phyloP scores from a whole-genome alignment of 2,329 filamentous ascomycete species.

The Bipolaris sorokiniana region DNA sequence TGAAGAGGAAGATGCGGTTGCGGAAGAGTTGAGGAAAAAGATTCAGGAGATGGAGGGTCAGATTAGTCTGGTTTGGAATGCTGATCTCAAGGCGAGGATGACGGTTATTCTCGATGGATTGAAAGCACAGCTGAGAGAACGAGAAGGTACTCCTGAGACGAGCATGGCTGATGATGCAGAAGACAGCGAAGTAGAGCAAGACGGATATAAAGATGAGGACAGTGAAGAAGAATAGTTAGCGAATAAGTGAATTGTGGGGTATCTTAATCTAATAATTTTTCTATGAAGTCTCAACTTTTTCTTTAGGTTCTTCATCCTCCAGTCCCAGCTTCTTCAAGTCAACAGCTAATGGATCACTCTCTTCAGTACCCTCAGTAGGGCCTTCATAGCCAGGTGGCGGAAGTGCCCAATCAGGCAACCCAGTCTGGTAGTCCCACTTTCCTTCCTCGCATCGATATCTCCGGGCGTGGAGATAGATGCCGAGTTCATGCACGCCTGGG shows the following conservation, averaged over 20 bases:
- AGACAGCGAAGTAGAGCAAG: not conserved
- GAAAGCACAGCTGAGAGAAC: slow-evolving; percentile 36
- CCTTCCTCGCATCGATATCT: slow-evolving; percentile 85
- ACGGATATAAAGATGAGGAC: not conserved
- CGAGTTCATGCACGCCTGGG: slow-evolving; percentile 86
- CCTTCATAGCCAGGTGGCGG: slow-evolving; percentile 76
- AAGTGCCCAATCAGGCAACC: slow-evolving; percentile 83
- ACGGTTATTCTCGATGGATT: slow-evolving; percentile 38
- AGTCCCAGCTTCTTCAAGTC: slow-evolving; percentile 52
- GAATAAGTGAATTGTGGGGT: slow-evolving; percentile 11
- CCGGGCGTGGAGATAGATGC: slow-evolving; percentile 90
- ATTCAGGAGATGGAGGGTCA: slow-evolving; percentile 47
- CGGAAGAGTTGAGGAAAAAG: slow-evolving; percentile 41
- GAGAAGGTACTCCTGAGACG: slow-evolving; percentile 11
- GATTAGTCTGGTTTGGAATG: slow-evolving; percentile 42
- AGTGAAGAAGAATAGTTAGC: not conserved
- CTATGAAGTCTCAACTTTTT: not conserved
- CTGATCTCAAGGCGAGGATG: slow-evolving; percentile 43
- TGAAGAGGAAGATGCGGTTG: slow-evolving; percentile 29
- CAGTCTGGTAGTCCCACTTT: slow-evolving; percentile 85
- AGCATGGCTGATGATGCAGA: slow-evolving; percentile 1
- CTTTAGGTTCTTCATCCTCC: slow-evolving; percentile 27
- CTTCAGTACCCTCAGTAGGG: slow-evolving; percentile 67
- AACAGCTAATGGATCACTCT: slow-evolving; percentile 55
- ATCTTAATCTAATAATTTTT: slow-evolving; percentile 10